Evolutionary conservation across 176 grass and related monocot genomes (phyloP).

Genomic region (Otatea glauca): DNA sequence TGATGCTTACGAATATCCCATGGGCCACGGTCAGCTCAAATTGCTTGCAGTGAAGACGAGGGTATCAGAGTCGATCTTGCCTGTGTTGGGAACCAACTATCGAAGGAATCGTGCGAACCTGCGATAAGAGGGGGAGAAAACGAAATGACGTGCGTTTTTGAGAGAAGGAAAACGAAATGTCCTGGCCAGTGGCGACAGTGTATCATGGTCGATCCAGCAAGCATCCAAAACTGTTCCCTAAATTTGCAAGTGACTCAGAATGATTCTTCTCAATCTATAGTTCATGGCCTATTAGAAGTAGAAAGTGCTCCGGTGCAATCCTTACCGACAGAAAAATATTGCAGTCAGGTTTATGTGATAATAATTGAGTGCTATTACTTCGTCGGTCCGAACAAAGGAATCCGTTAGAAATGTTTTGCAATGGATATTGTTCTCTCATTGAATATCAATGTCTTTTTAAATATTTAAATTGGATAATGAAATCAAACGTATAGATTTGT

Average conservation of each 20-base stretch:
- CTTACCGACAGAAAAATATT: too few species aligned
- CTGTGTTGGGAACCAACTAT: background rate
- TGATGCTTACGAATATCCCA: background rate
- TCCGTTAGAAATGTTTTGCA: too few species aligned
- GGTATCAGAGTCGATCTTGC: background rate
- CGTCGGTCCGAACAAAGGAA: too few species aligned
- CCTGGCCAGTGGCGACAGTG: background rate
- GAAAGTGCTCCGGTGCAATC: too few species aligned
- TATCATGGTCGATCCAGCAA: background rate
- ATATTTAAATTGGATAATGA: too few species aligned
- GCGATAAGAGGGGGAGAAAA: background rate
- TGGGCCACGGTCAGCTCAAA: background rate
- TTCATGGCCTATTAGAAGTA: too few species aligned
- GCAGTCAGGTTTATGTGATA: too few species aligned
- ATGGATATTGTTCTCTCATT: too few species aligned
- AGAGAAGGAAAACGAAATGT: background rate
- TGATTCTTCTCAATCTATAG: too few species aligned
- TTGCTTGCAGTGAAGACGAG: background rate
- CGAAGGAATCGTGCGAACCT: background rate
- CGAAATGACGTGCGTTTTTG: background rate
- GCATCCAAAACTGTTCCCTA: background rate
- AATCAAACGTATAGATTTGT: too few species aligned
- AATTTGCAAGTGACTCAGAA: background rate
- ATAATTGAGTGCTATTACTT: too few species aligned
- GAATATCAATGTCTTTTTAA: too few species aligned